A percentile compares a stretch with the other conserved stretches of the same genome.
These are phyloP conservation scores for Aspergillus sclerotialis DNA, from an alignment of 2,329 filamentous ascomycete species.

Conservation along the genomic window DNA sequence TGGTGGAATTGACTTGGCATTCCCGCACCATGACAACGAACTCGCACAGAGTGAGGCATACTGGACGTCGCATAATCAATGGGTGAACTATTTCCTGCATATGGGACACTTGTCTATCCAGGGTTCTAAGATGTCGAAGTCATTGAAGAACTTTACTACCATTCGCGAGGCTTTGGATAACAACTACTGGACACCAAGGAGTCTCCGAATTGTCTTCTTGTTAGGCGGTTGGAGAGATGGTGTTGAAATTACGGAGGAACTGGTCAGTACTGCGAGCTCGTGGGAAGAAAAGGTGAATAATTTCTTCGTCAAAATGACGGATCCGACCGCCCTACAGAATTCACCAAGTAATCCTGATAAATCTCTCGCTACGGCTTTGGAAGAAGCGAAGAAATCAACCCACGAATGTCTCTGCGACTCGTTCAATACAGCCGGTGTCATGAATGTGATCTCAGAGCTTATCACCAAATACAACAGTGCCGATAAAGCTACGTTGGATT, in stretches of 20 bases:
- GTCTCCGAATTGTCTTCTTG: slow-evolving; percentile 78
- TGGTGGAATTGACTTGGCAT: slow-evolving; percentile 82
- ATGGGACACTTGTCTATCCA: slow-evolving; percentile 89
- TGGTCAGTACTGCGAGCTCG: slow-evolving; percentile 63
- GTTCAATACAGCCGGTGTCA: slow-evolving; percentile 75
- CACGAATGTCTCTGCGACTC: slow-evolving; percentile 68
- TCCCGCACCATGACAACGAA: slow-evolving; percentile 91
- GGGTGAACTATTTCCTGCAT: slow-evolving; percentile 94
- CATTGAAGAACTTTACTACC: slow-evolving; percentile 90
- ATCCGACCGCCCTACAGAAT: slow-evolving; percentile 30
- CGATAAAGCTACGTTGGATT: slow-evolving; percentile 39
- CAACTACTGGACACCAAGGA: slow-evolving; percentile 68
- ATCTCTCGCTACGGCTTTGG: slow-evolving; percentile 44
- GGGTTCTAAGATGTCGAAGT: slow-evolving; percentile 94
- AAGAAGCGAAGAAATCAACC: slow-evolving; percentile 50
- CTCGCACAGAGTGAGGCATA: slow-evolving; percentile 86
- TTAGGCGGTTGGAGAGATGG: slow-evolving; percentile 86
- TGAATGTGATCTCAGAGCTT: slow-evolving; percentile 70
- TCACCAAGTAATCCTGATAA: slow-evolving; percentile 13
- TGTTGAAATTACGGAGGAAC: slow-evolving; percentile 80
- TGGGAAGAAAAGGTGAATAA: slow-evolving; percentile 78
- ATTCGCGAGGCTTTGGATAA: slow-evolving; percentile 71
- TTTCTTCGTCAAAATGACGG: slow-evolving; percentile 56
- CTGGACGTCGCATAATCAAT: slow-evolving; percentile 57
- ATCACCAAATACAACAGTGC: slow-evolving; percentile 68